A percentile compares a stretch with the other conserved stretches of the same genome.
These are phyloP conservation scores for Alternaria infectoria DNA, from an alignment of 2,329 filamentous ascomycete species.

Conservation along the genomic window DNA sequence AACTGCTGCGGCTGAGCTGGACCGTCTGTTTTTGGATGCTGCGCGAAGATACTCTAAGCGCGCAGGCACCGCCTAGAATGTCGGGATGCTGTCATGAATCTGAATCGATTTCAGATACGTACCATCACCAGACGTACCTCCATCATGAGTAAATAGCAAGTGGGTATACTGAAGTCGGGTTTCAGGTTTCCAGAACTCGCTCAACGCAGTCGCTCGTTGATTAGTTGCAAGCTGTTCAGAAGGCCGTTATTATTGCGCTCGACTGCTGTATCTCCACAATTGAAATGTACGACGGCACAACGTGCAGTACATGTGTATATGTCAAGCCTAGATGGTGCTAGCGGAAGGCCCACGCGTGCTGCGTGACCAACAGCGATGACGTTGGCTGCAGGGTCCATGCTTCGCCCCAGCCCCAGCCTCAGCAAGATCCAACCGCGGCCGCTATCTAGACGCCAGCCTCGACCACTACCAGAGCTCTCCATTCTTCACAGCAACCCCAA, in stretches of 20 bases:
- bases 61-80: neutral
- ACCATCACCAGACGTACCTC: neutral
- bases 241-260: neutral
- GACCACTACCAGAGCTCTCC: conserved; percentile 12
- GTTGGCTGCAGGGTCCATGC: conserved; percentile 13
- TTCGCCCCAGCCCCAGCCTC: conserved; percentile 13
- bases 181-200: neutral
- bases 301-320: neutral
- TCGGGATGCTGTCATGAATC: no score
- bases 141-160: neutral
- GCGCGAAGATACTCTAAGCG: neutral
- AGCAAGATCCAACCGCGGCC: neutral
- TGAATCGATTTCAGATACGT: neutral
- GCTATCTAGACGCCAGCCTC: conserved; percentile 12
- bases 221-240: fast-evolving
- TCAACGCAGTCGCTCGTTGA: neutral
- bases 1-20: neutral
- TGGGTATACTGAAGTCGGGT: neutral
- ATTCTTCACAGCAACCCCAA: neutral
- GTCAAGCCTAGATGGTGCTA: conserved; percentile 2
- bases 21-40: neutral
- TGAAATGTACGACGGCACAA: neutral
- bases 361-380: conserved; percentile 14
- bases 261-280: neutral
- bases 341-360: neutral